phyloP scores from a whole-genome alignment of 805 yeast species.

The Metschnikowia sp. region DNA sequence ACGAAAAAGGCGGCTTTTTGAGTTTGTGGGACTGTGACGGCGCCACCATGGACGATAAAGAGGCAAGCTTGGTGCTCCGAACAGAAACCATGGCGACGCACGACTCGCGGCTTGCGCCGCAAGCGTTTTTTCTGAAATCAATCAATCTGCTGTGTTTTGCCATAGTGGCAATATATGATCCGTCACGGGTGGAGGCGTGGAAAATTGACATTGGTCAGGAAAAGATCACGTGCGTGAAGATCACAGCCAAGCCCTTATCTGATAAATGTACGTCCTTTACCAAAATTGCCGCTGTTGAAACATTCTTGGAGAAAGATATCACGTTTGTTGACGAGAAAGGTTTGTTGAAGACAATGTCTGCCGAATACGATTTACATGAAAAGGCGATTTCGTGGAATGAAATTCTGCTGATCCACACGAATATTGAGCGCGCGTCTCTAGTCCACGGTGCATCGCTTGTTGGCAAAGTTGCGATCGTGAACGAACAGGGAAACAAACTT shows the following conservation, averaged over 20 bases:
- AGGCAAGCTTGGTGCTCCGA: constrained; percentile 25
- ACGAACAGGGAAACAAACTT: constrained; percentile 46
- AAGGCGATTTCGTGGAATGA: constrained; percentile 50
- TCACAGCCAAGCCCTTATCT: constrained; percentile 24
- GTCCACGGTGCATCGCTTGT: constrained; percentile 70
- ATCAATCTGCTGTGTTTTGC: constrained; percentile 26
- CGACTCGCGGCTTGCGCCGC: constrained; percentile 17
- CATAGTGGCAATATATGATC: constrained; percentile 49
- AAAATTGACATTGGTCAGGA: constrained; percentile 18
- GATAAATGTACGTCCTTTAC: constrained; percentile 36
- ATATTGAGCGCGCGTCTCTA: constrained; percentile 46
- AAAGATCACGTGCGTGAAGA: background rate
- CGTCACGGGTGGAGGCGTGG: constrained; percentile 42
- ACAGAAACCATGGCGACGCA: constrained; percentile 12
- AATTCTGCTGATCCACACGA: constrained; percentile 51
- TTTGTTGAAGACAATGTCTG: constrained; percentile 19
- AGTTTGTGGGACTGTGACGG: constrained; percentile 62
- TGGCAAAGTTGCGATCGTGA: constrained; percentile 73
- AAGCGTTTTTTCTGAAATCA: constrained; percentile 22
- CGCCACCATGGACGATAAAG: constrained; percentile 25
- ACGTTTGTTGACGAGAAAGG: constrained; percentile 52
- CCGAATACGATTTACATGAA: constrained; percentile 16
- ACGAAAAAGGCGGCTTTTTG: constrained; percentile 36
- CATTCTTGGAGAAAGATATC: constrained; percentile 38
- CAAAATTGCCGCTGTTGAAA: constrained; percentile 59